Percentiles rank a stretch among this genome's conserved stretches.
Conservation (phyloP, 768 basidiomycete species). For the Lactarius hatsudake region DNA sequence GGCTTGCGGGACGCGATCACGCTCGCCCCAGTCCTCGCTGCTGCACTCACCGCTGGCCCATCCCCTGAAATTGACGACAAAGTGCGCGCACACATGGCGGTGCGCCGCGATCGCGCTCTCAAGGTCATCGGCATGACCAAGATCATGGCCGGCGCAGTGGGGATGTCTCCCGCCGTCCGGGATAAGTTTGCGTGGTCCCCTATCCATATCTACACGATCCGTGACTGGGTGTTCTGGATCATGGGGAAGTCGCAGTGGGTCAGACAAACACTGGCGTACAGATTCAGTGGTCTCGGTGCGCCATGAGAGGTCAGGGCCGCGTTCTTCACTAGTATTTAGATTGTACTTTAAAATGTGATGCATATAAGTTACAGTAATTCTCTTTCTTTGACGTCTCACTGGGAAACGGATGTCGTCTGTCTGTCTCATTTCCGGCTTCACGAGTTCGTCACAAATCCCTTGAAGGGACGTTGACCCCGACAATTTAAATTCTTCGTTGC, state of each 20-base stretch:
- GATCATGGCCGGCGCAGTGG: conserved; percentile 31
- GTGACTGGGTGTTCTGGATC: conserved; percentile 31
- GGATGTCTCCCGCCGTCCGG: conserved; percentile 32
- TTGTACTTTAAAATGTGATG: neutral
- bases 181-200: conserved; percentile 29
- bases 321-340: neutral
- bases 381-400: neutral
- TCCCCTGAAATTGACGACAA: conserved; percentile 33
- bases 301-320: conserved; percentile 18
- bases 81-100: conserved; percentile 37
- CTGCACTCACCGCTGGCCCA: conserved; percentile 33
- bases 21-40: conserved; percentile 42
- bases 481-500: neutral
- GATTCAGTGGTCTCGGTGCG: conserved; percentile 34
- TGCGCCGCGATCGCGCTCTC: conserved; percentile 41
- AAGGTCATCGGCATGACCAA: conserved; percentile 44
- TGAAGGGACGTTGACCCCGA: no score
- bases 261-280: conserved; percentile 29
- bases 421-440: neutral
- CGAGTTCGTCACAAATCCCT: neutral
- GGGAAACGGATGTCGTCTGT: neutral
- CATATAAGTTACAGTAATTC: neutral
- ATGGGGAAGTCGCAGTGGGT: conserved; percentile 29
- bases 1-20: conserved; percentile 52
- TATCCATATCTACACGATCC: conserved; percentile 26